phyloP scores from a whole-genome alignment of 768 basidiomycete genomes.

The Cystoderma amianthinum region DNA sequence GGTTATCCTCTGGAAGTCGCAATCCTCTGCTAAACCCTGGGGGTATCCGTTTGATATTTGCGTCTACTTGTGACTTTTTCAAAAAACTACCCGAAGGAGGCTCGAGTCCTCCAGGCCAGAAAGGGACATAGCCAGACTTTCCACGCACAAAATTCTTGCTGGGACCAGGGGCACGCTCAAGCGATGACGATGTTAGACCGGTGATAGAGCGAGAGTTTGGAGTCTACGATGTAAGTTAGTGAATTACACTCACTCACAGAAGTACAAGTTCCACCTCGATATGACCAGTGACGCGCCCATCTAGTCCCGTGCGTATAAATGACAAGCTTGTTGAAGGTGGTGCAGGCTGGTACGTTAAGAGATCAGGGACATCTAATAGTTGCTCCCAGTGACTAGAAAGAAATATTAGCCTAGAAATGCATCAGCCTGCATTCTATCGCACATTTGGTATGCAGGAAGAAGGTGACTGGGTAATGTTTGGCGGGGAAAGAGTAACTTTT shows the following conservation, averaged over 20 bases:
- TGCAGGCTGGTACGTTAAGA: constrained; percentile 61
- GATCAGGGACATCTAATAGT: constrained; percentile 49
- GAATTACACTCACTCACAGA: constrained; percentile 1
- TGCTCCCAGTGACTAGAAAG: constrained; percentile 65
- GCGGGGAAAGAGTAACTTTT: constrained; percentile 66
- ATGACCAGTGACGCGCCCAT: constrained; percentile 78
- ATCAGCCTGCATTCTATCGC: constrained; percentile 17
- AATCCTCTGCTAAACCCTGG: constrained; percentile 83
- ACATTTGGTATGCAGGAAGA: constrained; percentile 84
- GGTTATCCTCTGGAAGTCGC: constrained; percentile 54
- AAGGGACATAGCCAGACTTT: constrained; percentile 89
- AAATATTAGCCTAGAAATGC: constrained; percentile 8
- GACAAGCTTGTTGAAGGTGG: constrained; percentile 68
- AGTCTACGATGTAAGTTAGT: constrained; percentile 29
- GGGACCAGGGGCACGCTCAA: constrained; percentile 79
- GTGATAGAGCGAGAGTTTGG: constrained; percentile 49
- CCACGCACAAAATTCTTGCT: constrained; percentile 84
- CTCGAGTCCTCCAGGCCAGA: constrained; percentile 90
- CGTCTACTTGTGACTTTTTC: constrained; percentile 12
- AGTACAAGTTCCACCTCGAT: constrained; percentile 47
- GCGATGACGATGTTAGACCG: constrained; percentile 78
- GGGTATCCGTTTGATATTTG: constrained; percentile 61
- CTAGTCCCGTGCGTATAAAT: constrained; percentile 73
- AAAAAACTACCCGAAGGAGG: constrained; percentile 30
- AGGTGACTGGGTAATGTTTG: constrained; percentile 61